Percentiles rank a stretch among this genome's conserved stretches.
Evolutionary conservation across 768 basidiomycete genomes (phyloP).

Genomic region (Paxillus rubicundulus): DNA sequence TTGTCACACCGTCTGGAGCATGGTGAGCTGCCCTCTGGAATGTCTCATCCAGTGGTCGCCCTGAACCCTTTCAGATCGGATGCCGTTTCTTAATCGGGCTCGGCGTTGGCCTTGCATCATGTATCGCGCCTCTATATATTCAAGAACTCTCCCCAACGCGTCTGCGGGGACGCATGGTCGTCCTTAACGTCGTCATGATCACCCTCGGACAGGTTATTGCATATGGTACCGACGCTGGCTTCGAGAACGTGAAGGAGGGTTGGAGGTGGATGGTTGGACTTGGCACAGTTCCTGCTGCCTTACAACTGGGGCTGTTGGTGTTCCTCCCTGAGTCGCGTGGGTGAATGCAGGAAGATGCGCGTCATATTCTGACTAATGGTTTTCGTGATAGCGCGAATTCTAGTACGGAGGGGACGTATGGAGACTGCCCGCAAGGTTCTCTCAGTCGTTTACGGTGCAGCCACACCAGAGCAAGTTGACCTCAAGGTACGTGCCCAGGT

Average conservation of each 20-base stretch:
- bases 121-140: conserved; percentile 79
- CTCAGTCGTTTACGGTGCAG: conserved; percentile 65
- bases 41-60: not conserved
- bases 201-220: conserved; percentile 80
- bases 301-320: conserved; percentile 59
- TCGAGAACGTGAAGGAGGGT: conserved; percentile 54
- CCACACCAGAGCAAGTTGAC: conserved; percentile 61
- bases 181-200: conserved; percentile 79
- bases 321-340: conserved; percentile 78
- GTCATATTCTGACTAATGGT: not conserved
- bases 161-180: conserved; percentile 74
- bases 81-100: conserved; percentile 73
- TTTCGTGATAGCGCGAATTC: conserved; percentile 51
- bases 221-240: conserved; percentile 70
- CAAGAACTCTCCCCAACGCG: conserved; percentile 79
- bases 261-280: conserved; percentile 88
- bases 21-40: conserved; percentile 41
- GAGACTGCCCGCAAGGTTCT: conserved; percentile 54
- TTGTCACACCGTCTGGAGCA: conserved; percentile 64
- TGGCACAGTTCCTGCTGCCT: conserved; percentile 62
- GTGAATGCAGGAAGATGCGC: conserved; percentile 23
- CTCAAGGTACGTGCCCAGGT: conserved; percentile 45
- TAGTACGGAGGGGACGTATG: conserved; percentile 54
- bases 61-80: conserved; percentile 45
- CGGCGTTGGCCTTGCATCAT: conserved; percentile 73